phyloP scores from a whole-genome alignment of 2,329 filamentous ascomycete species.

The Thelonectria rubi region DNA sequence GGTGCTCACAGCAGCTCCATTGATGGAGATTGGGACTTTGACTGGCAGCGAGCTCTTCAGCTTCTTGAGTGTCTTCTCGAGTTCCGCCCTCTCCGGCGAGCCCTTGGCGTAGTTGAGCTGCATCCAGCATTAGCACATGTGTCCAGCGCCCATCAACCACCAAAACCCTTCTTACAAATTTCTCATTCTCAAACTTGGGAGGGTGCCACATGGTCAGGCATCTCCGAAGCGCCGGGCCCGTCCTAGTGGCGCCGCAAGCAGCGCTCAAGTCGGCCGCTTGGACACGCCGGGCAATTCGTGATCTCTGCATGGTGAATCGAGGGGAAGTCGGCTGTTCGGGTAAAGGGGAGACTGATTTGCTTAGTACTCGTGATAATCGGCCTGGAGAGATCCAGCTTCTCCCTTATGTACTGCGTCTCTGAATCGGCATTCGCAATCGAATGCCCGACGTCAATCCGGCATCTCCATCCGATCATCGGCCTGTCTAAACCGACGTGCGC shows the following conservation, averaged over 20 bases:
- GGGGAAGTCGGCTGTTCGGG: not conserved
- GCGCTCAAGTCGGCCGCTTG: slow-evolving; percentile 20
- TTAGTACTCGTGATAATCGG: not conserved
- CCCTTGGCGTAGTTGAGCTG: slow-evolving; percentile 37
- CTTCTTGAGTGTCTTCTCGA: slow-evolving; percentile 29
- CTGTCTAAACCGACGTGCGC: not conserved
- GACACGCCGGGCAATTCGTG: slow-evolving; percentile 12
- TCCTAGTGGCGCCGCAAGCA: not conserved
- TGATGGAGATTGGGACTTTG: slow-evolving; percentile 29
- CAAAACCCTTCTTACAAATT: slow-evolving; percentile 19
- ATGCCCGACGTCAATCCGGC: slow-evolving; percentile 29
- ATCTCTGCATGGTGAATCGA: slow-evolving; percentile 30
- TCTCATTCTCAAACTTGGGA: slow-evolving; percentile 36
- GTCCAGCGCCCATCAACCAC: accelerated
- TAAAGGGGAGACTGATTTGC: not conserved
- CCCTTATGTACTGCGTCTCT: slow-evolving; percentile 13
- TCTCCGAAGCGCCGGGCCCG: slow-evolving; percentile 6
- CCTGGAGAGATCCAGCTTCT: not conserved
- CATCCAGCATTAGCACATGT: not conserved
- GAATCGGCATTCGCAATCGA: not conserved
- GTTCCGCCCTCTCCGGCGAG: slow-evolving; percentile 28
- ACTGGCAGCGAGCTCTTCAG: slow-evolving; percentile 31
- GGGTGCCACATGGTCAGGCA: slow-evolving; percentile 30
- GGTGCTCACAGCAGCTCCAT: slow-evolving; percentile 9
- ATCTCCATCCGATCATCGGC: slow-evolving; percentile 24